Evolutionary conservation across 768 basidiomycete species (phyloP), one percentile per base, ranked within the genome.

Genomic region (Serendipita indica): DNA sequence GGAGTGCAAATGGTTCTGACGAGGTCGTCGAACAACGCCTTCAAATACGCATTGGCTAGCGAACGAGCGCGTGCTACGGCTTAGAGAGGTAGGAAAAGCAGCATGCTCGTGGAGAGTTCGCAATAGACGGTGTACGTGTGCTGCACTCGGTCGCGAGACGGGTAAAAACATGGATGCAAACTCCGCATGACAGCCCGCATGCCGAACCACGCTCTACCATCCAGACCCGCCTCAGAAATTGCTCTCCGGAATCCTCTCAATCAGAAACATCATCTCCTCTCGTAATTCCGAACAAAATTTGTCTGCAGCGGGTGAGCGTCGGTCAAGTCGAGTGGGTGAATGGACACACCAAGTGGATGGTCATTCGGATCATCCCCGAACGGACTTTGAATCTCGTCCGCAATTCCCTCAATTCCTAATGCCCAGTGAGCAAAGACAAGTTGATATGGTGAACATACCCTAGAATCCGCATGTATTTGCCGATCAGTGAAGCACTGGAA

Each of bases 301-400:
- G n/a, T 30, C 35, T 37, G 35, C n/a, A n/a, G n/a, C n/a, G n/a
- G n/a, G n/a, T n/a, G n/a, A n/a, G n/a, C n/a, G n/a, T n/a, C n/a
- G n/a, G n/a, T n/a, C n/a, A n/a, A n/a, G 7, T 43, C 16, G 6
- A 43, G 27, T 5, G 18, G 16, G 27, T n/a, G 18, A 43, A 43
- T 43, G 3, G 7, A 27, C 30, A 32, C n/a, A 22, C 22, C 49
- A 27, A 54, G 49, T 7, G 20, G 20, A 54, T 54, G 49, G 30
- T 25, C 20, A 32, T 54, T 54, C n/a, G 49, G 49, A 27, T 54
- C 22, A 10, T 54, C 30, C 20, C 90, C 92, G 64, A 96, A 96
- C 0, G 93, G 93, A 83, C 87, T 86, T 69, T 96, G 92, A 63
- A 94, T 90, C 69, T 90, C 83, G 61, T 93, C 85, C 0, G 93